Conservation (phyloP, 2,329 filamentous ascomycete genomes). For the Diplodia intermedia region DNA sequence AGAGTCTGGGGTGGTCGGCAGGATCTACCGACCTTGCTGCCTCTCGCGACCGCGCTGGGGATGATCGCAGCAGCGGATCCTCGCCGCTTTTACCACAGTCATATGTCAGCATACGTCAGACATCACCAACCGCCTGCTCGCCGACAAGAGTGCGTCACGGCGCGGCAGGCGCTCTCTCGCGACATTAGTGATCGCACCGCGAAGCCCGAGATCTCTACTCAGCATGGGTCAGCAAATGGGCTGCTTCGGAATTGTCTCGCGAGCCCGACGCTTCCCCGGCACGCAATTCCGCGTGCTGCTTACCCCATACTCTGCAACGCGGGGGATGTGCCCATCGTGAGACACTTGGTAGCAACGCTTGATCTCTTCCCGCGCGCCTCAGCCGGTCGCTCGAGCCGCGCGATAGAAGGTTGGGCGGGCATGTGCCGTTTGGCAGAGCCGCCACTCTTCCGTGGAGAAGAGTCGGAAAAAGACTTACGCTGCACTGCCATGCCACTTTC, state of each 20-base stretch:
- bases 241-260: background rate
- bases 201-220: slow-evolving; percentile 3
- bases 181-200: slow-evolving; percentile 17
- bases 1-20: slow-evolving; percentile 16
- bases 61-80: slow-evolving; percentile 14
- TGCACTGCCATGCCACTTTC: slow-evolving; percentile 12
- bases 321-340: slow-evolving; percentile 13
- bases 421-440: background rate
- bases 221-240: background rate
- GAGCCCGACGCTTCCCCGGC: background rate
- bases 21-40: slow-evolving; percentile 4
- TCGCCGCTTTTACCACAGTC: slow-evolving; percentile 8
- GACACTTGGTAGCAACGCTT: background rate
- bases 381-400: background rate
- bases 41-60: background rate
- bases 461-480: slow-evolving; percentile 21
- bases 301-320: slow-evolving; percentile 13
- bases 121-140: slow-evolving; percentile 7
- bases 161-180: background rate
- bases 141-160: background rate
- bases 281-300: background rate
- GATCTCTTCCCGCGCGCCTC: background rate
- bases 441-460: background rate
- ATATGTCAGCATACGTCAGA: slow-evolving; percentile 26
- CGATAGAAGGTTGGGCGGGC: background rate